phyloP scores from a whole-genome alignment of 768 basidiomycete species.

The Boletus subparvulus region DNA sequence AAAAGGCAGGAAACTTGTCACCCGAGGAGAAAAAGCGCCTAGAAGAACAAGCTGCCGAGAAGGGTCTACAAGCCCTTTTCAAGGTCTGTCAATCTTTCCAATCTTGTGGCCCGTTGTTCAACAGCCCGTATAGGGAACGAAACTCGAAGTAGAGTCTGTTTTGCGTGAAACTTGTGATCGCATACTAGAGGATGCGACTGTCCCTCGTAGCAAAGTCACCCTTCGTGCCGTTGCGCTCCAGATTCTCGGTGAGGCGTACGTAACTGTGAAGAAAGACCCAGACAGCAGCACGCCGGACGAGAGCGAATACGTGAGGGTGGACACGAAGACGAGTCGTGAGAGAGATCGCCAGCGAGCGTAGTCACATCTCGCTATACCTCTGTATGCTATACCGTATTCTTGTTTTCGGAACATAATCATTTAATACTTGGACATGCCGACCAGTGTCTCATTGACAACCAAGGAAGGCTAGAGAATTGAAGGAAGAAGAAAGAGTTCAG shows the following conservation, averaged over 20 bases:
- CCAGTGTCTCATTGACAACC: neutral
- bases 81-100: conserved; percentile 50
- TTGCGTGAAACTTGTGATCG: conserved; percentile 87
- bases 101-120: neutral
- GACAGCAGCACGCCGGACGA: conserved; percentile 47
- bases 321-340: conserved; percentile 66
- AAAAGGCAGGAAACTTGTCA: conserved; percentile 75
- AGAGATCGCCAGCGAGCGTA: conserved; percentile 35
- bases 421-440: no score
- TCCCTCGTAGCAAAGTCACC: conserved; percentile 57
- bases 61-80: conserved; percentile 87
- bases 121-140: conserved; percentile 60
- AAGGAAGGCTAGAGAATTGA: neutral
- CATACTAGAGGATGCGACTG: conserved; percentile 57
- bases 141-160: conserved; percentile 88
- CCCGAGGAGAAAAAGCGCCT: conserved; percentile 79
- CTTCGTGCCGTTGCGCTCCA: conserved; percentile 81
- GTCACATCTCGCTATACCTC: neutral
- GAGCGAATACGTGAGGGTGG: conserved; percentile 79
- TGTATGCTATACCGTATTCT: conserved; percentile 10
- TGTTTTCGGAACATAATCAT: neutral
- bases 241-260: conserved; percentile 80
- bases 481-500: neutral
- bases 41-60: conserved; percentile 92
- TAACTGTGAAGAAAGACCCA: conserved; percentile 64